These are phyloP conservation scores for Bipolaris zeicola DNA, from an alignment of 2,329 filamentous ascomycete genomes.

Conservation along the genomic window DNA sequence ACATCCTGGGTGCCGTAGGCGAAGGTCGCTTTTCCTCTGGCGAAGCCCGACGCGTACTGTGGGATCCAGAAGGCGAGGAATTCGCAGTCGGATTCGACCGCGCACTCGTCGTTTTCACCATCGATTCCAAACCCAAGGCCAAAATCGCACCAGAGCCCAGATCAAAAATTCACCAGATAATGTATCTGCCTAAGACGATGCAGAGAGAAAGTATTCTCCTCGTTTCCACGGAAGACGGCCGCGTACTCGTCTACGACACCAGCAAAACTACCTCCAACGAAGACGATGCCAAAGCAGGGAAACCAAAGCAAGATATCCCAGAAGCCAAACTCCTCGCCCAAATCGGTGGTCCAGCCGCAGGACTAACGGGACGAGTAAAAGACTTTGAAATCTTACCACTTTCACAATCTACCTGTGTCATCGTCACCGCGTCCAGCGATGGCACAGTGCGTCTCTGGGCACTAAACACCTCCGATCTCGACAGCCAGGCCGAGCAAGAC, in stretches of 20 bases:
- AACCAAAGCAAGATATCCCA: slow-evolving; percentile 59
- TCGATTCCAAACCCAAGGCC: slow-evolving; percentile 83
- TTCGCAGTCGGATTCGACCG: slow-evolving; percentile 90
- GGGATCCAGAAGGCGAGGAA: slow-evolving; percentile 77
- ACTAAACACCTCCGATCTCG: slow-evolving; percentile 49
- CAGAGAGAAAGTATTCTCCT: slow-evolving; percentile 64
- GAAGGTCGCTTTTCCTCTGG: slow-evolving; percentile 78
- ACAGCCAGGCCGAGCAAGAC: slow-evolving; percentile 16
- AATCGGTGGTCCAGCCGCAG: slow-evolving; percentile 73
- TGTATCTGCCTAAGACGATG: slow-evolving; percentile 62
- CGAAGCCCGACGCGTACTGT: slow-evolving; percentile 81
- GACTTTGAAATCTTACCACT: slow-evolving; percentile 74
- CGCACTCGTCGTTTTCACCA: slow-evolving; percentile 82
- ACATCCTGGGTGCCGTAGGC: slow-evolving; percentile 74
- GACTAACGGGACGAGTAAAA: slow-evolving; percentile 77
- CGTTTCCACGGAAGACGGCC: slow-evolving; percentile 87
- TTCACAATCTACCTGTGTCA: slow-evolving; percentile 51
- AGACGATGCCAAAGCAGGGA: slow-evolving; percentile 28
- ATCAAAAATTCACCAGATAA: slow-evolving; percentile 83
- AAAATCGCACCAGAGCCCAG: slow-evolving; percentile 69
- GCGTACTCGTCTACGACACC: slow-evolving; percentile 82
- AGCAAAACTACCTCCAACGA: slow-evolving; percentile 53
- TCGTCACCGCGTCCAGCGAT: slow-evolving; percentile 82
- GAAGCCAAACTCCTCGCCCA: slow-evolving; percentile 69
- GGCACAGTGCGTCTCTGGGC: slow-evolving; percentile 82